phyloP scores from a whole-genome alignment of 768 basidiomycete species.

The Psilocybe tampanensis region DNA sequence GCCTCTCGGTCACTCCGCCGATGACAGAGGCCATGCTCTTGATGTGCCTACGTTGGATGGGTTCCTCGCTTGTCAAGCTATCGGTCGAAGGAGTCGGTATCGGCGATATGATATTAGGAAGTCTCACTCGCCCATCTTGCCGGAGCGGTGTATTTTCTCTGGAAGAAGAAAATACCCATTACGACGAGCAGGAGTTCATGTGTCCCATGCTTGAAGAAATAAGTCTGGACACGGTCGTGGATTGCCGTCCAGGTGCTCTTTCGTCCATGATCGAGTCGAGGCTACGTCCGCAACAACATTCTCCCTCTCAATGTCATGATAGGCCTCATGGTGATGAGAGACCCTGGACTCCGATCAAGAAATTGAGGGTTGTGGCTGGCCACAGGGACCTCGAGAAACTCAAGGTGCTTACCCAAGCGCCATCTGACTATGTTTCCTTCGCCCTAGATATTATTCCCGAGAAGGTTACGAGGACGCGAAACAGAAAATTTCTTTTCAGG shows the following conservation, averaged over 20 bases:
- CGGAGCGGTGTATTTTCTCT: neutral
- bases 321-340: neutral
- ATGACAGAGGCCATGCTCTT: slow-evolving; percentile 30
- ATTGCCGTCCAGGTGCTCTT: slow-evolving; percentile 20
- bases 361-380: slow-evolving; percentile 19
- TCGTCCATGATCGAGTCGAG: slow-evolving; percentile 26
- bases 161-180: neutral
- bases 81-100: slow-evolving; percentile 25
- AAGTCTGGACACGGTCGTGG: slow-evolving; percentile 22
- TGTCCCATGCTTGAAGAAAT: slow-evolving; percentile 27
- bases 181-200: neutral
- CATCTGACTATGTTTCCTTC: neutral
- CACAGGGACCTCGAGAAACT: slow-evolving; percentile 19
- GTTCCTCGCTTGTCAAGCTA: slow-evolving; percentile 25
- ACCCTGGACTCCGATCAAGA: slow-evolving; percentile 7
- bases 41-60: slow-evolving; percentile 25
- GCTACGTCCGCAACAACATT: slow-evolving; percentile 7
- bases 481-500: slow-evolving; percentile 21
- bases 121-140: slow-evolving; percentile 19
- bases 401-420: slow-evolving; percentile 11
- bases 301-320: neutral
- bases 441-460: slow-evolving; percentile 16
- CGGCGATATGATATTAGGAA: slow-evolving; percentile 24
- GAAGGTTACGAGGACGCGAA: slow-evolving; percentile 9
- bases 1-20: slow-evolving; percentile 28